phyloP scores from a whole-genome alignment of 768 basidiomycete species.

The Rickenella mellea region DNA sequence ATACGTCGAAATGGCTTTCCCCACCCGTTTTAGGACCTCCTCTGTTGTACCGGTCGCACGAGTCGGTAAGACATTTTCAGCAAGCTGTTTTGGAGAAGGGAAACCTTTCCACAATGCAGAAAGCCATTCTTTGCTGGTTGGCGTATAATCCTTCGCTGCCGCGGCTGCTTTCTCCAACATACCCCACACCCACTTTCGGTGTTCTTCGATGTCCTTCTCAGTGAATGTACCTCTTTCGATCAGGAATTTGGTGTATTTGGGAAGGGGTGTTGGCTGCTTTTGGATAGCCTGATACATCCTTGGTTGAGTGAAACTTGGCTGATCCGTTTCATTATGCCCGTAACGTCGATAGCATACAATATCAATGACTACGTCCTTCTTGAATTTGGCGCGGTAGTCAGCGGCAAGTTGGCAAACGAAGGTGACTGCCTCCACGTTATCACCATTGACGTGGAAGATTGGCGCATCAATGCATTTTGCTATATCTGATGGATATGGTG shows the following conservation, averaged over 20 bases:
- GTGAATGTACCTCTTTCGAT: slow-evolving; percentile 90
- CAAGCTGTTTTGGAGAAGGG: slow-evolving; percentile 92
- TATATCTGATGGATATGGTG: slow-evolving; percentile 95
- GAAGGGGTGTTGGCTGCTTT: slow-evolving; percentile 86
- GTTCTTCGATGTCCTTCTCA: slow-evolving; percentile 92
- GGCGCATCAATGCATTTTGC: slow-evolving; percentile 97
- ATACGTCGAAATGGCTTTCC: slow-evolving; percentile 78
- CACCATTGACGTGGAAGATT: slow-evolving; percentile 99
- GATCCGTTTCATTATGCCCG: slow-evolving; percentile 99
- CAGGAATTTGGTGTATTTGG: slow-evolving; percentile 87
- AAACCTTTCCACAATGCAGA: slow-evolving; percentile 98
- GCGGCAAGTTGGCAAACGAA: slow-evolving; percentile 98
- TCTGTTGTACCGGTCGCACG: slow-evolving; percentile 76
- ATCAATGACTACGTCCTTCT: slow-evolving; percentile 97
- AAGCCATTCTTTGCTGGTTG: slow-evolving; percentile 93
- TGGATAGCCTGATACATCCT: slow-evolving; percentile 97
- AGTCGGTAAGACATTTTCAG: slow-evolving; percentile 86
- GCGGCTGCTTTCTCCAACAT: slow-evolving; percentile 95
- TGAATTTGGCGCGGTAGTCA: slow-evolving; percentile 96
- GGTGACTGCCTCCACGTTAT: slow-evolving; percentile 96
- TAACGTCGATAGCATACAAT: slow-evolving; percentile 98
- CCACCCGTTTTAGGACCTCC: slow-evolving; percentile 72
- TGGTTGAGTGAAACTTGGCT: slow-evolving; percentile 97
- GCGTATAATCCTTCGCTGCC: slow-evolving; percentile 92
- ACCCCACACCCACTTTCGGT: slow-evolving; percentile 99